Percentiles rank a stretch among this genome's conserved stretches.
These are phyloP conservation scores for Boletus reticuloceps DNA, from an alignment of 768 basidiomycete species.

Conservation along the genomic window DNA sequence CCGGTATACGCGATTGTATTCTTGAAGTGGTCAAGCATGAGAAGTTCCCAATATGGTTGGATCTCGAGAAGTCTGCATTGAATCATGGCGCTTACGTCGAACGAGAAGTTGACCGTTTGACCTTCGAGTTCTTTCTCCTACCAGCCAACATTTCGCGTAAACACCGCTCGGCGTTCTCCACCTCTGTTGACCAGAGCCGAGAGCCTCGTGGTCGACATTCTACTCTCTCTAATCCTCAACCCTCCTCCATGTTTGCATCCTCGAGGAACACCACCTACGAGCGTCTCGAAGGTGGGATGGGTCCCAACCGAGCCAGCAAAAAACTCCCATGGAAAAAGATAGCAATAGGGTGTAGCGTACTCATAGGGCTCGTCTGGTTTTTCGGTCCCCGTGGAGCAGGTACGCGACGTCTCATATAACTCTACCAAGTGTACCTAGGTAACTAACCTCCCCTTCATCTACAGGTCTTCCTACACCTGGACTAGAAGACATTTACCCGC, in stretches of 20 bases:
- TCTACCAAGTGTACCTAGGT: background rate
- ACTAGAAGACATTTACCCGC: constrained; percentile 25
- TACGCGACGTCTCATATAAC: constrained; percentile 3
- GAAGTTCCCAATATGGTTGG: no score
- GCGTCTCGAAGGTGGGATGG: constrained; percentile 60
- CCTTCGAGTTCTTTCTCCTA: background rate
- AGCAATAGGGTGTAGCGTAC: constrained; percentile 51
- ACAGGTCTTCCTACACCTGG: constrained; percentile 17
- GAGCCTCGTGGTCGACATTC: constrained; percentile 25
- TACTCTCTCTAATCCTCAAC: background rate
- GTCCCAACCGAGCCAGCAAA: constrained; percentile 39
- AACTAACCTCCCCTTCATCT: background rate
- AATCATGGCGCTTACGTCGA: background rate
- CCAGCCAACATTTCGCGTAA: constrained; percentile 21
- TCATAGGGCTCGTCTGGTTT: constrained; percentile 64
- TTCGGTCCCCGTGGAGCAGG: constrained; percentile 48
- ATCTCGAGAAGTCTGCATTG: no score
- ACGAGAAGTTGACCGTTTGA: background rate
- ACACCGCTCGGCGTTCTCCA: constrained; percentile 26
- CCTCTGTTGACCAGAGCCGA: constrained; percentile 27
- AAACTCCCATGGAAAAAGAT: constrained; percentile 64
- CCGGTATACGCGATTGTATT: background rate
- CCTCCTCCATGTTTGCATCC: constrained; percentile 24
- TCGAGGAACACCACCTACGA: constrained; percentile 52
- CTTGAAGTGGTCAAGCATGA: background rate